phyloP scores from a whole-genome alignment of 495 filamentous ascomycete genomes.

The Penicillium angulare region DNA sequence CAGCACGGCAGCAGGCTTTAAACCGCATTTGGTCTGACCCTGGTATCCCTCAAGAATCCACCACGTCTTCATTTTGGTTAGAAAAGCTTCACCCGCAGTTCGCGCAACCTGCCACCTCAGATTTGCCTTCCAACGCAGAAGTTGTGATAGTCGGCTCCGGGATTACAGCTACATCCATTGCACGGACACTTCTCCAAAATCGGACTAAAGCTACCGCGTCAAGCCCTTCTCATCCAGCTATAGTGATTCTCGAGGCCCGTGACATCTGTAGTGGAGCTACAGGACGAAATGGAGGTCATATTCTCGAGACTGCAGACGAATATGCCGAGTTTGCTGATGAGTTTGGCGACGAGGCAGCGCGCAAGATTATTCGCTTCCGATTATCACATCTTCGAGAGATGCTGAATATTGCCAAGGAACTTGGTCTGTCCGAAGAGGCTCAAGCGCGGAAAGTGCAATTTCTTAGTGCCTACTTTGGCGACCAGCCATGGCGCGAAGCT shows the following conservation, averaged over 20 bases:
- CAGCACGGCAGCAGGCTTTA: conserved; percentile 24
- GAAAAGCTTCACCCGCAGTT: conserved; percentile 53
- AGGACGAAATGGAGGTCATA: conserved; percentile 55
- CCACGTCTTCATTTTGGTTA: conserved; percentile 74
- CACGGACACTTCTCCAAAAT: conserved; percentile 55
- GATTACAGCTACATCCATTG: conserved; percentile 67
- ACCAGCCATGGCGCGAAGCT: conserved; percentile 23
- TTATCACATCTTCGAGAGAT: conserved; percentile 32
- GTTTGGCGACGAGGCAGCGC: conserved; percentile 25
- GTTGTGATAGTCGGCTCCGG: conserved; percentile 73
- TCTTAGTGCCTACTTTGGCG: conserved; percentile 29
- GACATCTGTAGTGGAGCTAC: conserved; percentile 81
- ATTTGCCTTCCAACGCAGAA: conserved; percentile 57
- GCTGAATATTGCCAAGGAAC: conserved; percentile 26
- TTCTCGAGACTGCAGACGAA: conserved; percentile 28
- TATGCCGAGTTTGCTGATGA: conserved; percentile 24
- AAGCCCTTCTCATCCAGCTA: conserved; percentile 27
- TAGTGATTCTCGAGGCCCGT: conserved; percentile 77
- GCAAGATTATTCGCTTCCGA: conserved; percentile 27
- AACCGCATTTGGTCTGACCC: conserved; percentile 28
- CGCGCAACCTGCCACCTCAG: conserved; percentile 57
- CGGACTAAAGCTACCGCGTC: conserved; percentile 19
- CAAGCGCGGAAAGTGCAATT: conserved; percentile 35
- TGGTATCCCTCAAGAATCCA: conserved; percentile 37
- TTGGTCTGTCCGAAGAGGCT: conserved; percentile 23